Evolutionary conservation across 2,329 filamentous ascomycete species (phyloP).

Genomic region (Fusarium nisikadoi): DNA sequence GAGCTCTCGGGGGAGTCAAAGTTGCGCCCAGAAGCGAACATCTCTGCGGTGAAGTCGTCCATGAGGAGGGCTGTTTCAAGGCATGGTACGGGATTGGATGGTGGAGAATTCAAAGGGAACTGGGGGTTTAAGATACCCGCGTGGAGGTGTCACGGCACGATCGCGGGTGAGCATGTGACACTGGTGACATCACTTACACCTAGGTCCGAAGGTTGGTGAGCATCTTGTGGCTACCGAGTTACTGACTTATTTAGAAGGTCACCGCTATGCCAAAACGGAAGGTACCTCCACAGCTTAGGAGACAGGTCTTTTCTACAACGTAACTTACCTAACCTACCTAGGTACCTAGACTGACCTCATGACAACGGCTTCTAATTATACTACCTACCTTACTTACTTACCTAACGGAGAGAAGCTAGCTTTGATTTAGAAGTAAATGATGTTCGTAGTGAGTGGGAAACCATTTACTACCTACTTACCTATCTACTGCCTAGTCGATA

Average conservation of each 20-base stretch:
- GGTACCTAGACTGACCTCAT: neutral
- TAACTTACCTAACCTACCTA: neutral
- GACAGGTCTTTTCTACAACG: too few relatives aligned
- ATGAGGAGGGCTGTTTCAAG: constrained; percentile 43
- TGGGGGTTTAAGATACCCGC: constrained; percentile 10
- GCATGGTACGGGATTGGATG: constrained; percentile 30
- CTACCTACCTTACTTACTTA: too few relatives aligned
- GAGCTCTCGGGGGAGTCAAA: constrained; percentile 33
- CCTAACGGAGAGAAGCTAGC: constrained; percentile 6
- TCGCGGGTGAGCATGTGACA: constrained; percentile 37
- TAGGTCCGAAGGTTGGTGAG: neutral
- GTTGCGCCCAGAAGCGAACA: constrained; percentile 45
- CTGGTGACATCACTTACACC: constrained; percentile 40
- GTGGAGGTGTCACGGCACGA: constrained; percentile 33
- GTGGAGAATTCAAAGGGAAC: constrained; percentile 10
- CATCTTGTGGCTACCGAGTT: neutral
- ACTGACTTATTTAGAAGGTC: too few relatives aligned
- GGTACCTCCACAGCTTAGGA: too few relatives aligned
- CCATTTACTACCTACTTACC: neutral
- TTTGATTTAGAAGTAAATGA: neutral
- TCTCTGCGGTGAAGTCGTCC: constrained; percentile 54
- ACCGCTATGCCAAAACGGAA: too few relatives aligned
- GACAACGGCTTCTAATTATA: neutral
- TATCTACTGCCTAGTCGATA: neutral
- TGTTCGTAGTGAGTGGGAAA: neutral